Conservation (phyloP, 176 grass and related monocot genomes). For the Stipa capillata region DNA sequence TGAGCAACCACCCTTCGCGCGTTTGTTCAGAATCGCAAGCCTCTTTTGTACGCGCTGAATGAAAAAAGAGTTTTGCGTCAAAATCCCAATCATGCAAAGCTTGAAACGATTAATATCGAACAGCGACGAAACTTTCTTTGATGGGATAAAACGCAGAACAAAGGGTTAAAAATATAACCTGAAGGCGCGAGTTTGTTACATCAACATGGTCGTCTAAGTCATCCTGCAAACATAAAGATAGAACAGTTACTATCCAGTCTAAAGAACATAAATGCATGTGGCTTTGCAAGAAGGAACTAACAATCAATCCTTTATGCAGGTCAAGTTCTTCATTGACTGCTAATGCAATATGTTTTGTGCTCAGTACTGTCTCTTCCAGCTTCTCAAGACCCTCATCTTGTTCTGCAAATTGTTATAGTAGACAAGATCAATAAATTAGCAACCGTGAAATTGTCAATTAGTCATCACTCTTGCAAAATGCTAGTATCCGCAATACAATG, state of each 20-base stretch:
- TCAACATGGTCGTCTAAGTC: conserved; percentile 42
- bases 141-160: not conserved
- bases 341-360: conserved; percentile 74
- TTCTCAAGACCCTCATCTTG: conserved; percentile 75
- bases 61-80: not conserved
- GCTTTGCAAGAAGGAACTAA: not conserved
- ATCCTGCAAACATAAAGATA: conserved; percentile 36
- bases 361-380: conserved; percentile 68
- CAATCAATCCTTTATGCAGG: not conserved
- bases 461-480: not conserved
- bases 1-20: conserved; percentile 42
- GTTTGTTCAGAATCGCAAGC: conserved; percentile 53
- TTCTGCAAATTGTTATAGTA: conserved; percentile 30
- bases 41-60: conserved; percentile 51
- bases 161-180: conserved; percentile 29
- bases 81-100: not conserved
- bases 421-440: not conserved
- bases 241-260: not conserved
- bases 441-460: not conserved
- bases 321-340: conserved; percentile 70
- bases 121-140: not conserved
- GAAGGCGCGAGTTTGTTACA: conserved; percentile 38
- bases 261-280: not conserved
- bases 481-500: not conserved
- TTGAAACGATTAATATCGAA: not conserved